phyloP scores from a whole-genome alignment of 140 eudicot genomes.

The Senecio squalidus region DNA sequence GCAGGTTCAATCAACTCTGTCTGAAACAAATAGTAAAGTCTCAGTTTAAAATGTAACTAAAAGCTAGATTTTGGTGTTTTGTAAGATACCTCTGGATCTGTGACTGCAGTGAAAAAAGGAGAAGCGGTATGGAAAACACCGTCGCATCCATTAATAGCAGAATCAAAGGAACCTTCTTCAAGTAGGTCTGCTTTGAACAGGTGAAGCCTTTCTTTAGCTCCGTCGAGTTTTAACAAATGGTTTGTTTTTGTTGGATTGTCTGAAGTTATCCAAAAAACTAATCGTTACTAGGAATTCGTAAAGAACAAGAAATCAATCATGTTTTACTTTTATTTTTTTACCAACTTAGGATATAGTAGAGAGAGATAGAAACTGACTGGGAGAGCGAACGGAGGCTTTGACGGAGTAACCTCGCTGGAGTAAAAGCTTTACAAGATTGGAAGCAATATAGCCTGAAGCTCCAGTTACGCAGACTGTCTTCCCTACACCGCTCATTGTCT shows the following conservation, averaged over 20 bases:
- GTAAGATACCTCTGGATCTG: conserved; percentile 19
- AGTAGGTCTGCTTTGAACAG: conserved; percentile 25
- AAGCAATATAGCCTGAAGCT: conserved; percentile 23
- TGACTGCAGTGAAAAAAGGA: conserved; percentile 6
- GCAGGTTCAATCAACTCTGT: conserved; percentile 54
- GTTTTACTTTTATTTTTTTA: too few species aligned
- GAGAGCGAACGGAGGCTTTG: conserved; percentile 20
- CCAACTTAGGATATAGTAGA: neutral
- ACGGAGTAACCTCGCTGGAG: conserved; percentile 19
- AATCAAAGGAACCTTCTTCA: conserved; percentile 28
- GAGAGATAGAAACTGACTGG: conserved; percentile 6
- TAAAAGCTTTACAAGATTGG: conserved; percentile 9
- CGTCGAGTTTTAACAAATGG: conserved; percentile 44
- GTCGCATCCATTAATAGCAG: conserved; percentile 22
- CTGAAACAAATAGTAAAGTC: conserved; percentile 2
- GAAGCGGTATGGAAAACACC: conserved; percentile 35
- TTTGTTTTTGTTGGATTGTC: conserved; percentile 34
- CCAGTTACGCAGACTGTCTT: conserved; percentile 29
- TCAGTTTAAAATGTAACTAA: neutral
- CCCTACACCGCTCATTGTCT: conserved; percentile 16
- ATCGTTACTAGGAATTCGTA: neutral
- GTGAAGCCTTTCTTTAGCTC: conserved; percentile 51
- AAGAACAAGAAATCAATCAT: neutral
- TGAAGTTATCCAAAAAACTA: neutral
- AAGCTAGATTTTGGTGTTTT: neutral